Evolutionary conservation across 1,284 basidiomycete species (phyloP).

Genomic region (Ustilago trichophora): DNA sequence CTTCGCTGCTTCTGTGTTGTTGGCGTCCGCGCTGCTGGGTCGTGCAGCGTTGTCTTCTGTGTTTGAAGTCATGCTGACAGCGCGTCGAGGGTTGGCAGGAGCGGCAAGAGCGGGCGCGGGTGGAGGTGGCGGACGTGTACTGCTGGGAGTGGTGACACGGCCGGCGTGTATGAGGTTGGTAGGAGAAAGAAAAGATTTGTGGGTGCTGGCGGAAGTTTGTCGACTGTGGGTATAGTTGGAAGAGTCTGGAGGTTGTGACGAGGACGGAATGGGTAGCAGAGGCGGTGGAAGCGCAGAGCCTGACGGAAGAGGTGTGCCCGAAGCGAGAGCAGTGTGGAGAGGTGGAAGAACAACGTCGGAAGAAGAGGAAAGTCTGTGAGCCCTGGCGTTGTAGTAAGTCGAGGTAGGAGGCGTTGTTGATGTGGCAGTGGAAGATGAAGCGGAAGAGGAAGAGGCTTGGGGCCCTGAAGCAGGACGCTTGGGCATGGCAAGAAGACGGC

Average conservation of each 20-base stretch:
- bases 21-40: slow-evolving; percentile 1
- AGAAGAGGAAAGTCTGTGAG: slow-evolving; percentile 11
- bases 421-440: neutral
- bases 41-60: slow-evolving; percentile 1
- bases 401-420: neutral
- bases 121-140: neutral
- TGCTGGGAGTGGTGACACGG: slow-evolving; percentile 13
- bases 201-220: neutral
- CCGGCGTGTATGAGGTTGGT: slow-evolving; percentile 3
- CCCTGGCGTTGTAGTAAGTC: neutral
- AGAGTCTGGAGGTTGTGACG: slow-evolving; percentile 3
- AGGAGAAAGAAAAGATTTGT: neutral
- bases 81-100: neutral
- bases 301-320: slow-evolving; percentile 1
- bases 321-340: slow-evolving; percentile 23
- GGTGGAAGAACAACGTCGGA: slow-evolving; percentile 34
- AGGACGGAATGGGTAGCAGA: slow-evolving; percentile 15
- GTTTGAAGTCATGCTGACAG: slow-evolving; percentile 20
- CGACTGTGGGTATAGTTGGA: slow-evolving; percentile 2
- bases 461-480: slow-evolving; percentile 15
- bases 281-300: slow-evolving; percentile 26
- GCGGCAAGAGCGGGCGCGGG: neutral
- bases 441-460: slow-evolving; percentile 6
- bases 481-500: slow-evolving; percentile 13
- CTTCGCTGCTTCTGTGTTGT: slow-evolving; percentile 14